phyloP scores from a whole-genome alignment of 345 rosid species.

The Eucalyptus tenuipes region DNA sequence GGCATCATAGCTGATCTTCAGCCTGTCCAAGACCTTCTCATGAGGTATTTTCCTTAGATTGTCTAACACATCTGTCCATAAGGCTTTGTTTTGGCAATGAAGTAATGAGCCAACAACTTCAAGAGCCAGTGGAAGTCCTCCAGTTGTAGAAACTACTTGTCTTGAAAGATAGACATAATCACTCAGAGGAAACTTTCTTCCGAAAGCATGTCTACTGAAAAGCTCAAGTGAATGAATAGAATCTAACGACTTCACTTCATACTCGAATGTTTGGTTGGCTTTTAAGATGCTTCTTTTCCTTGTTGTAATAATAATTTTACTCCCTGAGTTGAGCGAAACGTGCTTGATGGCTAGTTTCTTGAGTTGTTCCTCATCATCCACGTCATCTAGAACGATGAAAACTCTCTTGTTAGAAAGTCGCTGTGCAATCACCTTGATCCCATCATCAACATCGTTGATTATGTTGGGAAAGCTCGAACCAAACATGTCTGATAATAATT shows the following conservation, averaged over 20 bases:
- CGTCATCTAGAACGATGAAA: background rate
- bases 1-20: background rate
- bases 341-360: background rate
- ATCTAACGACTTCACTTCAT: background rate
- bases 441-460: background rate
- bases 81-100: background rate
- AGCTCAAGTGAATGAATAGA: background rate
- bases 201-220: background rate
- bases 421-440: background rate
- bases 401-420: background rate
- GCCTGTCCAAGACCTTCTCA: background rate
- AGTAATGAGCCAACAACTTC: background rate
- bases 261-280: background rate
- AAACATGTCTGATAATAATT: background rate
- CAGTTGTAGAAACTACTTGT: background rate
- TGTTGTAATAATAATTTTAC: background rate
- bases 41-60: background rate
- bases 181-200: background rate
- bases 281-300: background rate
- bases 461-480: background rate
- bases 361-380: background rate
- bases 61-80: background rate
- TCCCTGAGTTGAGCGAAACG: background rate
- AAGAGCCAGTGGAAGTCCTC: background rate
- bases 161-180: background rate